These are phyloP conservation scores for Licmophora abbreviata DNA, from an alignment of 108 stramenopile species.

Conservation along the genomic window DNA sequence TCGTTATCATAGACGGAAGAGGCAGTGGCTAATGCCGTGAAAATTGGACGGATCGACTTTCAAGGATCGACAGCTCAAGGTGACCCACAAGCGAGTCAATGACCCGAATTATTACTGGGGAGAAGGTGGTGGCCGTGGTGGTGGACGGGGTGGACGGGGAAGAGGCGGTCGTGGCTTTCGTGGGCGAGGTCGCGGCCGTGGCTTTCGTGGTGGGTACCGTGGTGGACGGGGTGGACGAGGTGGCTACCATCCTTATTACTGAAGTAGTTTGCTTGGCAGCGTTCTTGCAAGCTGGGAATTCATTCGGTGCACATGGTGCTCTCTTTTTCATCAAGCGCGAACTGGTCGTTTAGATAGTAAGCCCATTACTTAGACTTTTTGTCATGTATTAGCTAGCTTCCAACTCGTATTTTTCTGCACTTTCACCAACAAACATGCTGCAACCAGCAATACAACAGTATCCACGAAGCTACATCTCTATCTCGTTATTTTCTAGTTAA, in stretches of 20 bases:
- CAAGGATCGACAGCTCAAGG: constrained; percentile 90
- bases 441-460: too few relatives aligned
- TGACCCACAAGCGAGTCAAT: constrained; percentile 83
- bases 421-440: too few relatives aligned
- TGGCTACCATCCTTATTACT: constrained; percentile 51
- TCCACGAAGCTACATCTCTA: too few relatives aligned
- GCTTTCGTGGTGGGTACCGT: constrained; percentile 14
- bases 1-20: constrained; percentile 49
- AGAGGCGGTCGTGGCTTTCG: constrained; percentile 21
- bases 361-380: too few relatives aligned
- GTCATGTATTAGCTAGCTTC: too few relatives aligned
- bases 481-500: too few relatives aligned
- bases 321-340: too few relatives aligned
- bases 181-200: constrained; percentile 8
- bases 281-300: too few relatives aligned
- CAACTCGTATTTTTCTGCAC: too few relatives aligned
- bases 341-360: too few relatives aligned
- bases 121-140: constrained; percentile 10
- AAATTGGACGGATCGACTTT: constrained; percentile 91
- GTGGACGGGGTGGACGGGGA: constrained; percentile 24
- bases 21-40: constrained; percentile 88
- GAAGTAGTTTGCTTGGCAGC: too few relatives aligned
- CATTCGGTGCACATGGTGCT: too few relatives aligned
- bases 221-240: constrained; percentile 23
- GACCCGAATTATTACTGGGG: constrained; percentile 49